phyloP scores from a whole-genome alignment of 139 green algal genomes.

The Chlorella sp. region DNA sequence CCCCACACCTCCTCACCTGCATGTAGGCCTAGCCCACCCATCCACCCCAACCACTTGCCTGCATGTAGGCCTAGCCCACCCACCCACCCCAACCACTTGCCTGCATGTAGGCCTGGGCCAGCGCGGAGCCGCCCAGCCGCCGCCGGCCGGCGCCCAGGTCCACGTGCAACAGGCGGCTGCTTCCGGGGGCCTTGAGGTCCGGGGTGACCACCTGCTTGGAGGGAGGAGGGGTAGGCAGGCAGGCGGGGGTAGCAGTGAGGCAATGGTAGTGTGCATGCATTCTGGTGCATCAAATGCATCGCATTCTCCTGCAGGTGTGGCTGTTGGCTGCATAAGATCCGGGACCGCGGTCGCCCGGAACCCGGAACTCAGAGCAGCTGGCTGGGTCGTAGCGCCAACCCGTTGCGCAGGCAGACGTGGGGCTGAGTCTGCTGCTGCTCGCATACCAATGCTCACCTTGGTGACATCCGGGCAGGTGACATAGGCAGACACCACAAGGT shows the following conservation, averaged over 20 bases:
- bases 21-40: not conserved
- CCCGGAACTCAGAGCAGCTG: too few species aligned
- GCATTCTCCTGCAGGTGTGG: too few species aligned
- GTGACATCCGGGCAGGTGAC: constrained; percentile 97
- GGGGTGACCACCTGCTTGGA: constrained; percentile 60
- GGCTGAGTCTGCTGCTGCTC: too few species aligned
- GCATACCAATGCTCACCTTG: constrained; percentile 53
- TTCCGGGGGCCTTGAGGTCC: constrained; percentile 81
- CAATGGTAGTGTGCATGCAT: too few species aligned
- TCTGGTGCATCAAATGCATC: too few species aligned
- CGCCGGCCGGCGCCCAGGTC: constrained; percentile 77
- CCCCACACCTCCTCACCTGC: not conserved
- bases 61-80: not conserved
- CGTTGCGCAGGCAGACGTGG: too few species aligned
- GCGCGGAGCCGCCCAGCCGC: constrained; percentile 88
- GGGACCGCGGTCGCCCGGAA: too few species aligned
- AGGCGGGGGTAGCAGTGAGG: not conserved
- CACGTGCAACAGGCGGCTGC: constrained; percentile 86
- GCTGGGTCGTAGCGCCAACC: too few species aligned
- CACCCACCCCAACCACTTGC: not conserved
- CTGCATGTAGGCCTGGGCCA: constrained; percentile 87
- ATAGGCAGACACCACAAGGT: constrained; percentile 60
- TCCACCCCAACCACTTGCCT: not conserved
- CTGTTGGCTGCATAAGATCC: too few species aligned
- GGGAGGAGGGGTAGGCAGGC: not conserved